Conservation (phyloP, 495 filamentous ascomycete species). For the Antarctomyces pellizariae region DNA sequence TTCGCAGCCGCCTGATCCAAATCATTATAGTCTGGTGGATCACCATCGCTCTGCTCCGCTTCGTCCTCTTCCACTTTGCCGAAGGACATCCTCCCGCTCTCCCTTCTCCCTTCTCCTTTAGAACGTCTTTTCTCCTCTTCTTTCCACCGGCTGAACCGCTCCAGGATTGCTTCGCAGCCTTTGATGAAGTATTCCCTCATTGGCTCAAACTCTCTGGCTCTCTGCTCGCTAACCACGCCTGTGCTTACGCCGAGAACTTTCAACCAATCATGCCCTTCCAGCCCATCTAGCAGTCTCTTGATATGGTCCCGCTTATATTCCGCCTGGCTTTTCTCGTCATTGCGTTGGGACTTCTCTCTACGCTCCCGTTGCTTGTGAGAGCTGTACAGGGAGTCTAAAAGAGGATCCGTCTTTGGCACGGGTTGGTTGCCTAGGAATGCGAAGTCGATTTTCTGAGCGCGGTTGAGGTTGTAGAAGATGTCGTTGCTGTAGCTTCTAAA, state of each 20-base stretch:
- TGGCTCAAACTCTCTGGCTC: conserved; percentile 65
- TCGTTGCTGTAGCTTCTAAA: conserved; percentile 22
- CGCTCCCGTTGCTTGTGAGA: too few relatives aligned
- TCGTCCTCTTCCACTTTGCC: conserved; percentile 13
- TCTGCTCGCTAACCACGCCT: conserved; percentile 61
- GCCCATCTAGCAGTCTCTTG: conserved; percentile 61
- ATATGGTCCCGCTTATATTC: conserved; percentile 82
- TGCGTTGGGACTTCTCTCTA: conserved; percentile 80
- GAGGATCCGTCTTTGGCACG: conserved; percentile 32
- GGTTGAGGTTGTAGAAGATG: conserved; percentile 23
- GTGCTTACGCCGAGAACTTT: conserved; percentile 78
- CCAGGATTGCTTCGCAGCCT: conserved; percentile 54
- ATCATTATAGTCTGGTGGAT: conserved; percentile 39
- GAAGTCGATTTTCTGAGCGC: conserved; percentile 32
- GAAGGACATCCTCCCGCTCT: conserved; percentile 14
- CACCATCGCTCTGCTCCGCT: conserved; percentile 19
- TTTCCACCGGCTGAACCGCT: conserved; percentile 72
- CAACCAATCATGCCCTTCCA: conserved; percentile 84
- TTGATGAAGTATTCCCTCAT: conserved; percentile 64
- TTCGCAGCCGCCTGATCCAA: conserved; percentile 48
- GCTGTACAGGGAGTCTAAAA: too few relatives aligned
- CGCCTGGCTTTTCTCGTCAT: conserved; percentile 76
- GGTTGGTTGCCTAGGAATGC: conserved; percentile 22
- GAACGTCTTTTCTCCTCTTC: conserved; percentile 71
- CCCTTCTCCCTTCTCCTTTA: conserved; percentile 43